phyloP scores from a whole-genome alignment of 345 rosid species.

The Moricandia moricandioides region DNA sequence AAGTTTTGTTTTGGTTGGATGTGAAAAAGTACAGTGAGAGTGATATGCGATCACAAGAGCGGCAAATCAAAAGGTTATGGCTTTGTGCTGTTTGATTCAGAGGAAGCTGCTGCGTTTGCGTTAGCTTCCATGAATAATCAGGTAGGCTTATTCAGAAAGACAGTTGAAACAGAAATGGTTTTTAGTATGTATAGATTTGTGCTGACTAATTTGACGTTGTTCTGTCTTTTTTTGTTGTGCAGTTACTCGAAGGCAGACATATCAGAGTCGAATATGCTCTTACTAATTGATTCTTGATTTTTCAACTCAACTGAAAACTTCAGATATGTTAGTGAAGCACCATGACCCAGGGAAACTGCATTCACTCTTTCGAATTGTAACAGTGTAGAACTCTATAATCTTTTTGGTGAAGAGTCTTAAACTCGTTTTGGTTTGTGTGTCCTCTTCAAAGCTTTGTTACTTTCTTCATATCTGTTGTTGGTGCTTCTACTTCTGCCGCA shows the following conservation, averaged over 20 bases:
- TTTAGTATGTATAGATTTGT: not conserved
- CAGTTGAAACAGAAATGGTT: not conserved
- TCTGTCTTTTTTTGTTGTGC: constrained; percentile 22
- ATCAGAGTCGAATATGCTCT: constrained; percentile 54
- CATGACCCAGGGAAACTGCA: not conserved
- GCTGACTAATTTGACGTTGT: not conserved
- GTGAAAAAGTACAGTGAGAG: constrained; percentile 45
- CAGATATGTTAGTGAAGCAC: not conserved
- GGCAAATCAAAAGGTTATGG: constrained; percentile 78
- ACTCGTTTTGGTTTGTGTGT: not conserved
- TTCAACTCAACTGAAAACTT: not conserved
- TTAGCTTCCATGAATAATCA: constrained; percentile 61
- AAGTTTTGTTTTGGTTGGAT: not conserved
- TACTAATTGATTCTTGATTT: constrained; percentile 16
- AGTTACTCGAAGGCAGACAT: constrained; percentile 68
- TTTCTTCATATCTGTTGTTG: not conserved
- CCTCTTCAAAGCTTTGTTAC: not conserved
- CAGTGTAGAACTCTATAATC: not conserved
- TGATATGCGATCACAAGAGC: constrained; percentile 63
- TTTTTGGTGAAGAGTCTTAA: not conserved
- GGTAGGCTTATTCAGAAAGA: constrained; percentile 20
- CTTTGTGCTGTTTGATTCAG: constrained; percentile 56
- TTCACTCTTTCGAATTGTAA: not conserved
- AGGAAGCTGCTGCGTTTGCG: constrained; percentile 55
- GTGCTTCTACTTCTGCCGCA: constrained; percentile 33